Base-by-base conservation (phyloP, 257 asterid genomes). In the Ocimum tenuiflorum region DNA sequence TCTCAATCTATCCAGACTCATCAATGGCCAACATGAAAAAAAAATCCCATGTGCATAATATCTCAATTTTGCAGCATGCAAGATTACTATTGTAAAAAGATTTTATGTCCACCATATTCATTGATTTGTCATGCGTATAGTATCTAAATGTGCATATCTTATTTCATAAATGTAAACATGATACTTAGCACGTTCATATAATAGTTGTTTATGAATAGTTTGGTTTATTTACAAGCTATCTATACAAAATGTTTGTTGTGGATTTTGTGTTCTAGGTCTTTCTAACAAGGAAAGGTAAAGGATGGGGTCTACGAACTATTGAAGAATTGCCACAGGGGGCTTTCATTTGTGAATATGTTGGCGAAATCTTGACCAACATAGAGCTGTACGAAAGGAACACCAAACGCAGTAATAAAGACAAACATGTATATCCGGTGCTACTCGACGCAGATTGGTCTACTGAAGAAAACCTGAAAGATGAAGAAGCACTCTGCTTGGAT, bases 361-460 rank as follows among this genome's bases (percentile, higher is more conserved):
- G 96, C 3, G 94, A 83, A 27, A 79, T 88, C 17, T 65, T 88
- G 68, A 88, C 96, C 12, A 88, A 85, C 79, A 82, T 45, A 8
- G 96, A 85, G 55, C 48, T 85, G 68, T 82, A 70, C 45, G 81
- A 85, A 13, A 78, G 91, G 68, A 88, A 80, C 14, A 49, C 54
- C 31, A 74, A 49, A 63, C 78, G 70, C 35, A 66, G 39, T 7
- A 4, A 57, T 0, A 19, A 71, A 23, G 78, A 67, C 41, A 85
- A 66, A 24, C 96, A 85, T 59, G 75, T 80, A 9, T 88, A 88
- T 46, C 91, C 94, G 0, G 91, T 86, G 33, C 71, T 84, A 7
- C 83, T 88, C 33, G 96, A 88, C 77, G 86, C 91, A 7, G 94
- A 86, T 68, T 85, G 96, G 91, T 70, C 86, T 24, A 77, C 96